Percentiles rank a stretch among this genome's conserved stretches.
phyloP scores from a whole-genome alignment of 768 basidiomycete genomes.

The Mycena venus region DNA sequence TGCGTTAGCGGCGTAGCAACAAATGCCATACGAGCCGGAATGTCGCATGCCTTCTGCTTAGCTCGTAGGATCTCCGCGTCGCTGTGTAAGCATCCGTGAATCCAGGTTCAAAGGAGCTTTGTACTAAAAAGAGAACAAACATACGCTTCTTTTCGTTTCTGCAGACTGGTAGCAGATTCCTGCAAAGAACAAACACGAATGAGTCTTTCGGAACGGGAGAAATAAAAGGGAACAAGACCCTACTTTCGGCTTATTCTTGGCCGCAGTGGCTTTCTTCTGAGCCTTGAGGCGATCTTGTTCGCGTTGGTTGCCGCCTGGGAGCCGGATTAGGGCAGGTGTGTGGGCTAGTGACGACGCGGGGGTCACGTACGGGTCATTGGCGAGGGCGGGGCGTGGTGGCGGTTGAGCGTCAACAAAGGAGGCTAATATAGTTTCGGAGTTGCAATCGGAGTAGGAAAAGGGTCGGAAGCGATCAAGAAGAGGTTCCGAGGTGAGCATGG shows the following conservation, averaged over 20 bases:
- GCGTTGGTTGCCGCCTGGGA: conserved; percentile 84
- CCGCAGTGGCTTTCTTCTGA: conserved; percentile 74
- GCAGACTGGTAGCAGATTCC: conserved; percentile 72
- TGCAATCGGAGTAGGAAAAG: conserved; percentile 40
- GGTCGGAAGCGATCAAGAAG: conserved; percentile 20
- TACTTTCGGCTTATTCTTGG: conserved; percentile 70
- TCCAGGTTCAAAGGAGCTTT: conserved; percentile 24
- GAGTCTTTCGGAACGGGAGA: background rate
- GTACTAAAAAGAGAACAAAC: conserved; percentile 46
- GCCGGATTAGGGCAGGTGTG: conserved; percentile 20
- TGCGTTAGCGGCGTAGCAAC: conserved; percentile 24
- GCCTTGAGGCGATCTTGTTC: conserved; percentile 81
- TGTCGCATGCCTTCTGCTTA: conserved; percentile 78
- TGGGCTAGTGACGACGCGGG: conserved; percentile 16
- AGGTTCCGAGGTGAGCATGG: background rate
- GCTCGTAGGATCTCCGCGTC: conserved; percentile 82
- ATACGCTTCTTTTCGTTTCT: conserved; percentile 83
- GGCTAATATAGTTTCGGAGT: conserved; percentile 19
- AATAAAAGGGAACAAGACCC: background rate
- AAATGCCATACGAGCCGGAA: conserved; percentile 18
- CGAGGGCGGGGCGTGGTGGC: conserved; percentile 18
- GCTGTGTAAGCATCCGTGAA: conserved; percentile 53
- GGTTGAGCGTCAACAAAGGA: conserved; percentile 25
- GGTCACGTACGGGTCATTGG: conserved; percentile 70
- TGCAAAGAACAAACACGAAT: background rate